Evolutionary conservation across 2,329 filamentous ascomycete species (phyloP), one percentile per base, ranked within the genome.

Genomic region (Trichoderma afroharzianum): DNA sequence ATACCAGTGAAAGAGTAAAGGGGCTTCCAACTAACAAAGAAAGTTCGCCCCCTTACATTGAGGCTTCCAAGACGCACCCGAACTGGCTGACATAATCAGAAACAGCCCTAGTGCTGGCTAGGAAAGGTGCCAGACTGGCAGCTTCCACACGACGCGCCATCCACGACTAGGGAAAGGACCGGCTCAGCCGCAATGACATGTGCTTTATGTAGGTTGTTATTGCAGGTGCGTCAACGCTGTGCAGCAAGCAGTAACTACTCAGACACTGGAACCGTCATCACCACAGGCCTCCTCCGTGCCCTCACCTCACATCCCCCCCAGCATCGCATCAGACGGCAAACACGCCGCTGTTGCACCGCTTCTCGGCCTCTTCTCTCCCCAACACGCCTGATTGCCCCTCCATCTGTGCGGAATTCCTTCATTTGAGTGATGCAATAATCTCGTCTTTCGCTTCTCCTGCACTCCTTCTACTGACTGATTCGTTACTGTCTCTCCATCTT

Each of bases 161-260:
- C 55, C 66, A 26, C 14, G 21, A 36, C 63, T 6, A 47, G 24
- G 64, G 55, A 26, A 47, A 15, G 28, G 30, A 36, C 21, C 63
- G 66, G 57, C 57, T 53, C 57, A 61, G 66, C 47, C 50, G 59
- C 58, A 43, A 72, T 70, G 68, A 70, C 68, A 70, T 70, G 68
- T 70, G 47, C 68, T 21, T 18, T 11, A 39, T 11, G 33, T 11
- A 39, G 3, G 33, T 39, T 24, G 32, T 39, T 67, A 3, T 14
- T 30, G 63, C 24, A 18, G 21, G 21, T 36, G 15, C 63, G 43
- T 50, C n/a, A 50, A 50, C 43, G 43, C 43, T 50, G 43, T 50
- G 15, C 43, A 6, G n/a, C 30, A 12, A n/a, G 39, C 26, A 62
- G 2, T 12, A n/a, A 39, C 1, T 12, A n/a, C 36, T n/a, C 9